Conservation (phyloP, 371 early-diverging fungal genomes). For the Rhizomucor pusillus region DNA sequence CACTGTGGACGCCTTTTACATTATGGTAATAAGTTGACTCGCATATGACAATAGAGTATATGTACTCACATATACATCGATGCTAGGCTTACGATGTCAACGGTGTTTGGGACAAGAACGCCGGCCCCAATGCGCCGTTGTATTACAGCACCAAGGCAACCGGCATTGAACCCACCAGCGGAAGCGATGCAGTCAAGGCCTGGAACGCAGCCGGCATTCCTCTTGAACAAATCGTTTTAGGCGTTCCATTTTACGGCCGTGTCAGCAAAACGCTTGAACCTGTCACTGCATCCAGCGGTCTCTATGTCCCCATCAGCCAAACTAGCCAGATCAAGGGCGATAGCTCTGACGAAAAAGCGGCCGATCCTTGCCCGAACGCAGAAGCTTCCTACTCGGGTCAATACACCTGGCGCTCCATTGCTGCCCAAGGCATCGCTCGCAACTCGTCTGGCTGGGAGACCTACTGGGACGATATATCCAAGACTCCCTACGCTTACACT, state of each 20-base stretch:
- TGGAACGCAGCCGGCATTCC: slow-evolving; percentile 63
- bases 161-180: slow-evolving; percentile 17
- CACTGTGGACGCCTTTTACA: slow-evolving; percentile 19
- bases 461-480: slow-evolving; percentile 36
- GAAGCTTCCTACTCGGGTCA: slow-evolving; percentile 19
- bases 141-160: slow-evolving; percentile 11
- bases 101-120: slow-evolving; percentile 25
- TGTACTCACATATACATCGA: slow-evolving; percentile 14
- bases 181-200: slow-evolving; percentile 27
- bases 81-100: slow-evolving; percentile 38
- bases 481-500: slow-evolving; percentile 61
- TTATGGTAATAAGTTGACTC: slow-evolving; percentile 26
- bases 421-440: slow-evolving; percentile 10
- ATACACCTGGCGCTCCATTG: slow-evolving; percentile 28
- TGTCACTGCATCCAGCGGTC: slow-evolving; percentile 2
- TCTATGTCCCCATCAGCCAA: slow-evolving; percentile 5
- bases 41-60: slow-evolving; percentile 29
- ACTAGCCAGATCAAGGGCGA: slow-evolving; percentile 18
- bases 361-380: slow-evolving; percentile 14
- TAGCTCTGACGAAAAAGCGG: slow-evolving; percentile 14
- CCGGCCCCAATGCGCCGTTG: slow-evolving; percentile 67
- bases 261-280: slow-evolving; percentile 14
- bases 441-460: slow-evolving; percentile 28
- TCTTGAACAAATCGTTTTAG: slow-evolving; percentile 45
- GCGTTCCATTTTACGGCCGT: slow-evolving; percentile 63